A percentile compares a stretch with the other conserved stretches of the same genome.
Conservation (phyloP, 73 alveolate species). For the Tetrahymena thermophila region DNA sequence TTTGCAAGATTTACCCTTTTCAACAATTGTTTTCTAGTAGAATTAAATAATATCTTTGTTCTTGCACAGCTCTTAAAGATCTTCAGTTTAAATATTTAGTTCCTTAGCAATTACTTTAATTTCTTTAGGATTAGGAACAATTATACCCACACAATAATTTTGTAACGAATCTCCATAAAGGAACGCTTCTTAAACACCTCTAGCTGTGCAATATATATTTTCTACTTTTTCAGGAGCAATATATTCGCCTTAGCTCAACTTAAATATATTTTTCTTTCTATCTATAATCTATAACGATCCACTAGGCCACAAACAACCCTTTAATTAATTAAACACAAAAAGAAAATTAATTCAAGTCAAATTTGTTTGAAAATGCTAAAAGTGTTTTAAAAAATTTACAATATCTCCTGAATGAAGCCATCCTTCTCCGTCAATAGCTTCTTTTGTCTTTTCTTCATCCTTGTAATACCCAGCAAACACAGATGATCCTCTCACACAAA, state of each 20-base stretch:
- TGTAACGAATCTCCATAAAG: conserved; percentile 89
- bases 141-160: conserved; percentile 60
- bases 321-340: not conserved
- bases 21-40: not conserved
- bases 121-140: conserved; percentile 65
- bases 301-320: conserved; percentile 64
- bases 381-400: not conserved
- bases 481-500: conserved; percentile 87
- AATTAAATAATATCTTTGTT: not conserved
- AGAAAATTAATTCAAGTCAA: not conserved
- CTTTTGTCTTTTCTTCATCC: conserved; percentile 56
- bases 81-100: conserved; percentile 4
- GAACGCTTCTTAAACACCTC: conserved; percentile 66
- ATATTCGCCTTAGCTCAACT: conserved; percentile 93
- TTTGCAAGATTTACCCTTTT: conserved; percentile 41
- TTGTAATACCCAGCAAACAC: conserved; percentile 78
- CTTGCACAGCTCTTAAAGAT: conserved; percentile 4
- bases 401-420: conserved; percentile 92
- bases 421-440: conserved; percentile 83
- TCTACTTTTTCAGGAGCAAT: conserved; percentile 97
- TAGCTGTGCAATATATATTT: conserved; percentile 59
- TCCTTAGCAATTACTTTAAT: conserved; percentile 44
- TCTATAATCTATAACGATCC: conserved; percentile 91
- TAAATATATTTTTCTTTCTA: conserved; percentile 95
- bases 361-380: not conserved